Base-by-base conservation (phyloP, 768 basidiomycete genomes). In the Tricholoma bakamatsutake region DNA sequence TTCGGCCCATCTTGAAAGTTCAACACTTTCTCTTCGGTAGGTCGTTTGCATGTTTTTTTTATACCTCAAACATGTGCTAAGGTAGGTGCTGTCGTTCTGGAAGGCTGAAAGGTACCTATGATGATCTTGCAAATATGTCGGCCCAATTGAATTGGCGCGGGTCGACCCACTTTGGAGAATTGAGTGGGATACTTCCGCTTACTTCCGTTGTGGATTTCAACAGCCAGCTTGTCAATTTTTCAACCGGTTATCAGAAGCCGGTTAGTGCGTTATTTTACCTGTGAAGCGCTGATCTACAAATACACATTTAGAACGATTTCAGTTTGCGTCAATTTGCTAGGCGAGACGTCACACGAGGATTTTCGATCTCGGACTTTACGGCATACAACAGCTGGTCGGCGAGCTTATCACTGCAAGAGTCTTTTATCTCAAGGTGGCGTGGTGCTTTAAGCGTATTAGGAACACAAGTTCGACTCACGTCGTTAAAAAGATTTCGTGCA, bases 1-100 rank as follows among this genome's bases (percentile, higher is more conserved):
- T 15, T 81, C 86, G 1, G 66, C 82, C 34, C 77, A 83, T 57
- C 67, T 87, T 11, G 84, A 87, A 58, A 79, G 74, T 18, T 72
- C 71, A 34, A 87, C 85, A 3, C 69, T 86, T 28, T 81, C 84
- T 2, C 62, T 83, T 49, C 79, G 86, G 85, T 85, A 59, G 63
- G 28, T 51, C 31, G 21, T 39, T 28, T 60, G 28, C 15, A 28
- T 55, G 42, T 18, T 21, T 18, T 60, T 46, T 27, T 53, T 18
- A 24, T 17, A 49, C 30, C 53, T 21, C 35, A 31, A 30, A 49
- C 35, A 49, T 24, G n/a, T 42, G 28, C 52, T 53, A 37, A 59
- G n/a, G 45, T 50, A 24, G 39, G 35, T 45, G 52, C 33, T 33
- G 11, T 24, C 17, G 24, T 46, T 47, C 6, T 17, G 28, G n/a